Conservation (phyloP, 2,329 filamentous ascomycete species). For the Lachnellula occidentalis region DNA sequence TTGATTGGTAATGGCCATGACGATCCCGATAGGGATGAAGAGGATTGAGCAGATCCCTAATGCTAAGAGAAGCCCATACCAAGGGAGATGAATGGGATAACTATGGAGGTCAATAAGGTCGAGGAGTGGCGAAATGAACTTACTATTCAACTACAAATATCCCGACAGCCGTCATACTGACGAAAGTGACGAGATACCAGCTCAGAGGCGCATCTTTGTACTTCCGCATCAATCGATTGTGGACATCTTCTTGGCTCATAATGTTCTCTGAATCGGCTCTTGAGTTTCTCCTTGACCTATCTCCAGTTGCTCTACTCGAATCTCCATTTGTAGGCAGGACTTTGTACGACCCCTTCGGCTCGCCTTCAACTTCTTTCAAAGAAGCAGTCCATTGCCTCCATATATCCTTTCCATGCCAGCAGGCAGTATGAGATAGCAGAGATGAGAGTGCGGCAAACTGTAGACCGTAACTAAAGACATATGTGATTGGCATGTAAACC, state of each 20-base stretch:
- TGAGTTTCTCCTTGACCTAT: conserved; percentile 15
- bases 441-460: conserved; percentile 80
- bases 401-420: conserved; percentile 82
- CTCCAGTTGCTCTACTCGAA: conserved; percentile 6
- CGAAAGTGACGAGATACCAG: conserved; percentile 75
- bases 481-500: conserved; percentile 81
- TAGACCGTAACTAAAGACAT: conserved; percentile 78
- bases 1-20: conserved; percentile 90
- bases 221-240: conserved; percentile 75
- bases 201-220: conserved; percentile 76
- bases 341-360: conserved; percentile 47
- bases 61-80: conserved; percentile 78
- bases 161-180: conserved; percentile 70
- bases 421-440: conserved; percentile 71
- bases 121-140: conserved; percentile 33
- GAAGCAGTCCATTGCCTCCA: conserved; percentile 70
- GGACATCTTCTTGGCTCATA: conserved; percentile 71
- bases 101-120: conserved; percentile 35
- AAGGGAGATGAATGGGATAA: conserved; percentile 76
- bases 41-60: conserved; percentile 72
- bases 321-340: conserved; percentile 34
- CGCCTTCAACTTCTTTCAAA: conserved; percentile 54
- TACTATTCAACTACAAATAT: conserved; percentile 83
- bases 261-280: conserved; percentile 46
- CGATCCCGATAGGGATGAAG: conserved; percentile 86